These are phyloP conservation scores for Morella rubra DNA, from an alignment of 306 rosid species.

Conservation along the genomic window DNA sequence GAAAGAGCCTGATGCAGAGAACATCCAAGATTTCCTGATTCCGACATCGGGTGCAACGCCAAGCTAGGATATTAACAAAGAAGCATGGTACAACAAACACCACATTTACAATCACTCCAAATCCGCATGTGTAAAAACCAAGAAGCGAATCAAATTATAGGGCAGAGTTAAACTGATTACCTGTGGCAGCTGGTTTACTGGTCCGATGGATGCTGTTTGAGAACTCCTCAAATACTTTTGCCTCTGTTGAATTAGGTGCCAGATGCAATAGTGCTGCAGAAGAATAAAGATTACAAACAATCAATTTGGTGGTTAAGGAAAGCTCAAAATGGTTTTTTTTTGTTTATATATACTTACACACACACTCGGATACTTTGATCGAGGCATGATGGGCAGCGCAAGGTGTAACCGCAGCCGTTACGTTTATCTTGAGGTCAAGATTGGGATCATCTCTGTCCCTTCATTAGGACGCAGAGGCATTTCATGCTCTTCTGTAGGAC, in stretches of 20 bases:
- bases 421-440: conserved; percentile 61
- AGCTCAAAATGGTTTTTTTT: no score
- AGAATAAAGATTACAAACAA: no score
- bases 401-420: conserved; percentile 55
- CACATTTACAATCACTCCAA: no score
- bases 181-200: conserved; percentile 27
- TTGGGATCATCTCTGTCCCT: conserved; percentile 71
- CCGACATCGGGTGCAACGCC: no score
- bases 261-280: conserved; percentile 77
- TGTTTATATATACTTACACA: conserved; percentile 41
- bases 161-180: conserved; percentile 26
- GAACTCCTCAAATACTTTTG: conserved; percentile 52
- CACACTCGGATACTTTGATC: conserved; percentile 46
- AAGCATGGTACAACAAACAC: no score
- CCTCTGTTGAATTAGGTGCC: conserved; percentile 56
- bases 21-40: no score
- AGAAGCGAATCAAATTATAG: not conserved
- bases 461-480: conserved; percentile 67
- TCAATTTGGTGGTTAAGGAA: not conserved
- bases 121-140: no score
- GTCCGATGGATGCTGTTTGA: conserved; percentile 13
- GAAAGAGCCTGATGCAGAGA: no score
- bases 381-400: conserved; percentile 55
- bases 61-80: no score
- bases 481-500: conserved; percentile 55